These are phyloP conservation scores for Lentinus brumalis DNA, from an alignment of 768 basidiomycete species.

Conservation along the genomic window DNA sequence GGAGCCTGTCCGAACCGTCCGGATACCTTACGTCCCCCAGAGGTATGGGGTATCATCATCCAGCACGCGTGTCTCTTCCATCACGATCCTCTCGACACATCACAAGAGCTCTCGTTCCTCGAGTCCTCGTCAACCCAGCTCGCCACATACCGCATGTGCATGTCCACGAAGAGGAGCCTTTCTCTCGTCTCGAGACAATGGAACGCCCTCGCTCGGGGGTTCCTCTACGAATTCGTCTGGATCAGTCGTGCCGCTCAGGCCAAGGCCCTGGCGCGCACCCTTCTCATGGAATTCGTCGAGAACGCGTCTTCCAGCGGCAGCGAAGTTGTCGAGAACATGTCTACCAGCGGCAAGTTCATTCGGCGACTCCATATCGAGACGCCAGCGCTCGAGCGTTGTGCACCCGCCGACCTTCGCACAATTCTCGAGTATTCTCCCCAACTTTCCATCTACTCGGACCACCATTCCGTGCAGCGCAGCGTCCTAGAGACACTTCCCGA, in stretches of 20 bases:
- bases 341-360: constrained; percentile 44
- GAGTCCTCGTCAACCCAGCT: constrained; percentile 45
- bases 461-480: constrained; percentile 61
- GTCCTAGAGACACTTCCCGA: constrained; percentile 47
- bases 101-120: constrained; percentile 60
- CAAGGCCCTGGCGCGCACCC: constrained; percentile 44
- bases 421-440: constrained; percentile 67
- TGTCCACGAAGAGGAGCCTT: constrained; percentile 52
- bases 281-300: constrained; percentile 45
- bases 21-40: constrained; percentile 43
- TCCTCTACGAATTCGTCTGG: constrained; percentile 73
- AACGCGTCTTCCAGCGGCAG: constrained; percentile 27
- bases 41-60: constrained; percentile 69
- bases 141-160: constrained; percentile 46
- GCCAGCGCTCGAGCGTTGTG: constrained; percentile 61
- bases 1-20: neutral
- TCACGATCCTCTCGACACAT: constrained; percentile 49
- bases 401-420: constrained; percentile 64
- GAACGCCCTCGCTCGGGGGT: constrained; percentile 53
- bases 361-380: constrained; percentile 74
- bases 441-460: constrained; percentile 63
- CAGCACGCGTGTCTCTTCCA: constrained; percentile 52
- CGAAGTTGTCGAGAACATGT: constrained; percentile 38
- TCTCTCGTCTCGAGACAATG: constrained; percentile 59
- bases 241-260: constrained; percentile 57